phyloP scores from a whole-genome alignment of 2,329 filamentous ascomycete genomes.

The Venturia carpophila region DNA sequence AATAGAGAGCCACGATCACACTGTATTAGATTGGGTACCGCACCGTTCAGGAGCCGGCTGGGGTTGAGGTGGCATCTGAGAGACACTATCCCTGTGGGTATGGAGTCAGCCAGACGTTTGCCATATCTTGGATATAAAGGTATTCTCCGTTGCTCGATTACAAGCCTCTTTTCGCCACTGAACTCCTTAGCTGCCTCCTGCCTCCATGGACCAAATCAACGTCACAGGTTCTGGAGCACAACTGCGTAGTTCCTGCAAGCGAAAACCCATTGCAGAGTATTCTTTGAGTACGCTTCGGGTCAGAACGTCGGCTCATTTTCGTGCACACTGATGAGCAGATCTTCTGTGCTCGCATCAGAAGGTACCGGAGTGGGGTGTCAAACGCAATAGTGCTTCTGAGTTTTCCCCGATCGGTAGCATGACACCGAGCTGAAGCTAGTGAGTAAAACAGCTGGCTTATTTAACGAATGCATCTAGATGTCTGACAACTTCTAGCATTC shows the following conservation, averaged over 20 bases:
- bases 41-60: not conserved
- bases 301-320: not conserved
- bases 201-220: not conserved
- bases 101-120: not conserved
- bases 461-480: not conserved
- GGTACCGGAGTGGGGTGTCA: not conserved
- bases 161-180: not conserved
- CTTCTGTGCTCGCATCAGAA: not conserved
- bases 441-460: not conserved
- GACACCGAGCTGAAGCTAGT: not conserved
- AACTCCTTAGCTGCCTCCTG: not conserved
- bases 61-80: not conserved
- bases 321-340: not conserved
- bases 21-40: not conserved
- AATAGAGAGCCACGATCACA: not conserved
- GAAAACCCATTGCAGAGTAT: not conserved
- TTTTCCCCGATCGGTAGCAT: not conserved
- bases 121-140: not conserved
- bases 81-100: not conserved
- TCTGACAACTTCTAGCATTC: not conserved
- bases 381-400: not conserved
- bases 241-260: not conserved
- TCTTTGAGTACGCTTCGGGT: not conserved
- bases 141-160: not conserved
- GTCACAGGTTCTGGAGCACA: not conserved